A percentile compares a stretch with the other conserved stretches of the same genome.
Evolutionary conservation across 768 basidiomycete species (phyloP).

Genomic region (Termitomyces sp.): DNA sequence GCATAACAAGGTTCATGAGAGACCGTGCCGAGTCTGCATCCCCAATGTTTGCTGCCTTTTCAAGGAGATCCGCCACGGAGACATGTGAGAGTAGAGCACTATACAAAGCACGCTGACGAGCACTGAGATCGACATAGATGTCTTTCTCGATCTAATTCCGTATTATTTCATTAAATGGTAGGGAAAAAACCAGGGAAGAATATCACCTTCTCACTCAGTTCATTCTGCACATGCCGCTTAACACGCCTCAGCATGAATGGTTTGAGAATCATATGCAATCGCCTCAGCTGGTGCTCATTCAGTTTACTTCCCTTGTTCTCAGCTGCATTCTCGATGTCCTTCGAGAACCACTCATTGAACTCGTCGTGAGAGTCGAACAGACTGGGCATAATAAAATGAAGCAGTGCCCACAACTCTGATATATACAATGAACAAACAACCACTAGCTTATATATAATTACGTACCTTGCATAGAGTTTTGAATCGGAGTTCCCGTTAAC

Average conservation of each 20-base stretch:
- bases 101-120: conserved; percentile 88
- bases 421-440: conserved; percentile 3
- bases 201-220: conserved; percentile 93
- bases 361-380: conserved; percentile 99
- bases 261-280: conserved; percentile 97
- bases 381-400: conserved; percentile 99
- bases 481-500: conserved; percentile 96
- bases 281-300: conserved; percentile 91
- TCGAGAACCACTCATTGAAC: conserved; percentile 99
- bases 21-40: conserved; percentile 91
- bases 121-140: conserved; percentile 90
- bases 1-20: conserved; percentile 99
- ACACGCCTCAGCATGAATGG: conserved; percentile 98
- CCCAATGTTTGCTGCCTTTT: conserved; percentile 88
- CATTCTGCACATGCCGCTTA: conserved; percentile 99
- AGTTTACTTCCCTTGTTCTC: conserved; percentile 90
- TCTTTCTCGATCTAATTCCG: conserved; percentile 87
- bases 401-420: conserved; percentile 92
- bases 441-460: background rate
- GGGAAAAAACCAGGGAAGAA: background rate
- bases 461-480: conserved; percentile 98
- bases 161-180: background rate
- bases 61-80: conserved; percentile 89
- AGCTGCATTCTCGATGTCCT: conserved; percentile 93
- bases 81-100: conserved; percentile 88